Evolutionary conservation across 257 asterid genomes (phyloP).

Genomic region (Solanum bulbocastanum): DNA sequence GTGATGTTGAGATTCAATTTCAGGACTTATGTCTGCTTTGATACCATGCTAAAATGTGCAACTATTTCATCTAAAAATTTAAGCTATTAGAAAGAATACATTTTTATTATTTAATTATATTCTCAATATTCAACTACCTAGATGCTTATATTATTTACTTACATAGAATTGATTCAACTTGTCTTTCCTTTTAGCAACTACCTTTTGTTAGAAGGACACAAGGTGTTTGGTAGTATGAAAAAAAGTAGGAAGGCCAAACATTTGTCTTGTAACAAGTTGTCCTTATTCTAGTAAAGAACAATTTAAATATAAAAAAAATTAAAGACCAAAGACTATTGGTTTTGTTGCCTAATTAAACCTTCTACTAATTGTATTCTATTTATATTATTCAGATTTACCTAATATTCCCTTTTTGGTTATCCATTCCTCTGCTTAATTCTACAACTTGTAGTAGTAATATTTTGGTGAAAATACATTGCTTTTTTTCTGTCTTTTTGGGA

Average conservation of each 20-base stretch:
- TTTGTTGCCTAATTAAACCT: background rate
- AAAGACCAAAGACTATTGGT: background rate
- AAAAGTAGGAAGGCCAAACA: background rate
- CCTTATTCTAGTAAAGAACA: background rate
- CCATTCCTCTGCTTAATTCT: background rate
- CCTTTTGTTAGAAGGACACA: background rate
- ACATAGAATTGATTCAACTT: no score
- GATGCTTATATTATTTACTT: no score
- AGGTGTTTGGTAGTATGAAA: background rate
- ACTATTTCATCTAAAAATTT: no score
- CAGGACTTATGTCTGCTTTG: background rate
- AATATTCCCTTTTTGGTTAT: slow-evolving; percentile 9
- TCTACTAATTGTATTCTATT: background rate
- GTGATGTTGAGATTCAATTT: no score
- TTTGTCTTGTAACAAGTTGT: background rate
- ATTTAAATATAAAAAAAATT: no score
- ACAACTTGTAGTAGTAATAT: background rate
- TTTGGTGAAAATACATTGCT: background rate
- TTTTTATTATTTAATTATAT: no score
- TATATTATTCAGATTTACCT: background rate
- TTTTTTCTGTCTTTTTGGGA: background rate
- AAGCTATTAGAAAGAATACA: no score
- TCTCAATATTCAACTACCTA: no score
- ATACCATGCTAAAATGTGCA: background rate
- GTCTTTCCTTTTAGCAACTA: no score